Evolutionary conservation across 75 land plant species (phyloP), one percentile per base, ranked within the genome.

Genomic region (Ceratopteris richardii): DNA sequence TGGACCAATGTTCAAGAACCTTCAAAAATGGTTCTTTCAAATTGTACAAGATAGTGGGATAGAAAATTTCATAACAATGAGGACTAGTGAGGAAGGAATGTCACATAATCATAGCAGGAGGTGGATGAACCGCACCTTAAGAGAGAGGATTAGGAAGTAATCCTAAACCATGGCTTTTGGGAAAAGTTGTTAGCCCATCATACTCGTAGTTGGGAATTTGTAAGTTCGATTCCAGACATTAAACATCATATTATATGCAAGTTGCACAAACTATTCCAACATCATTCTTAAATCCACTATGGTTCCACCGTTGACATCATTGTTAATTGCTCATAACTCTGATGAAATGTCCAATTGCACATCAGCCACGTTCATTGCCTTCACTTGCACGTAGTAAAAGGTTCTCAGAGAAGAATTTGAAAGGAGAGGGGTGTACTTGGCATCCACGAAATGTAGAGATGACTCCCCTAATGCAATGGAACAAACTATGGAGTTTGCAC

Each of bases 201-300:
- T n/a, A n/a, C n/a, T n/a, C n/a, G n/a, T n/a, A n/a, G n/a, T n/a
- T n/a, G n/a, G n/a, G n/a, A n/a, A n/a, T n/a, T n/a, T n/a, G n/a
- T n/a, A n/a, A n/a, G n/a, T n/a, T n/a, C n/a, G n/a, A n/a, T n/a
- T n/a, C n/a, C n/a, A n/a, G n/a, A n/a, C n/a, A n/a, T n/a, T n/a
- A n/a, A n/a, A n/a, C n/a, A 90, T 66, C 9, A 55, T 36, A 13
- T 24, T n/a, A 52, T 85, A 85, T 0, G 80, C 86, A 16, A 70
- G 47, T 36, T 64, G 53, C 23, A 56, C 31, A 29, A 83, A 27
- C 57, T 73, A 70, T 1, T 70, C 70, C 37, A 86, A 57, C 22
- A 87, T 86, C n/a, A 83, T 81, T 28, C 90, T 87, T 9, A 87
- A 82, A 47, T 86, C 90, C n/a, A 86, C 31, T 10, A 86, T 61